Evolutionary conservation across 352 stramenopile species (phyloP), one percentile per base, ranked within the genome.

Genomic region (Halophytophthora batemanensis): DNA sequence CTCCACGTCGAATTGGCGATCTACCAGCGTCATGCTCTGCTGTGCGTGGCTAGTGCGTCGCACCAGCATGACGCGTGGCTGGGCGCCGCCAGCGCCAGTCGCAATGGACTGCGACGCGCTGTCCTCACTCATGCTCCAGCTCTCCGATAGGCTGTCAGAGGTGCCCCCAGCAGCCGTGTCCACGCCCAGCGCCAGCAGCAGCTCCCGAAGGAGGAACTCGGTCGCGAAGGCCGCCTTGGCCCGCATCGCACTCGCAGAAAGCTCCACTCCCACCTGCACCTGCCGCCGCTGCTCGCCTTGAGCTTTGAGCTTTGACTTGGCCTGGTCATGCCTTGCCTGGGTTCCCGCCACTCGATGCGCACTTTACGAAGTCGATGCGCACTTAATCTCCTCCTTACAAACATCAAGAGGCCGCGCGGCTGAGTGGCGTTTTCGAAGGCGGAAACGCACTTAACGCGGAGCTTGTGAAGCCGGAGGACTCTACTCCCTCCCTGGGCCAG

Each of bases 171-270:
- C 10, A 6, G 40, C 6, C 2, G 22, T 12, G 11, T 21, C 7
- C 18, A 66, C 47, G 0, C 70, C 65, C 44, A 90, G 64, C 49
- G 81, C 68, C 47, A 59, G 51, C 44, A 82, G 72, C 54, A 84
- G 43, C 62, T 87, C 79, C 15, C 59, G 70, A 38, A 83, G 60
- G 37, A 86, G 36, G 56, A 86, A 90, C 12, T 74, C 70, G 38
- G 57, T 76, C 35, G 65, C 39, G 25, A 69, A 60, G 45, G 60
- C 62, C 14, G 61, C 45, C 47, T 77, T 41, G 36, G 42, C 12
- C 37, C 23, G 35, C 47, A 54, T 54, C 19, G 25, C 40, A 3
- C 6, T 18, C 14, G 42, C n/a, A 37, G 14, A n/a, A 22, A 10
- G 10, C 8, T 33, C 33, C 25, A 31, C 25, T 31, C 8, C 25